phyloP scores from a whole-genome alignment of 495 filamentous ascomycete species.

The Lasiosphaeriaceae sp. region DNA sequence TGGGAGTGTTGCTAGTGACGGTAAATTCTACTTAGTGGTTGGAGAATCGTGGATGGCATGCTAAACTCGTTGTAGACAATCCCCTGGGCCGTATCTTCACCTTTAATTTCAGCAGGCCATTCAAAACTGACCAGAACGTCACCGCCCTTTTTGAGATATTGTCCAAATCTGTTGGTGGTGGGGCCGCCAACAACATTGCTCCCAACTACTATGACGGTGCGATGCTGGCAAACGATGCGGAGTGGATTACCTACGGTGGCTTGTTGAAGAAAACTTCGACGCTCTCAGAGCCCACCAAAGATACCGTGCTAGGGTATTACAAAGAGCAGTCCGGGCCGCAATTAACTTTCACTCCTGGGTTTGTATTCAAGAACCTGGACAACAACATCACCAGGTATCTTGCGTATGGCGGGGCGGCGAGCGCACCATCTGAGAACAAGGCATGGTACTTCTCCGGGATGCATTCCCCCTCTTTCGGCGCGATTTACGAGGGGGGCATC shows the following conservation, averaged over 20 bases:
- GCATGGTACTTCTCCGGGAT: constrained; percentile 70
- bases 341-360: constrained; percentile 40
- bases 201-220: constrained; percentile 59
- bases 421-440: constrained; percentile 66
- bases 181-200: constrained; percentile 50
- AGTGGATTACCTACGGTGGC: constrained; percentile 55
- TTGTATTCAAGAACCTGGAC: constrained; percentile 35
- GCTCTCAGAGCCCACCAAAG: constrained; percentile 26
- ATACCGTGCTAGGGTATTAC: constrained; percentile 47
- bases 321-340: constrained; percentile 46
- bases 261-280: constrained; percentile 18
- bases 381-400: constrained; percentile 56
- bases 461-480: constrained; percentile 42
- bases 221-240: constrained; percentile 62
- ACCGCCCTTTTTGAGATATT: constrained; percentile 45
- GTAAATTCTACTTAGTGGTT: constrained; percentile 25
- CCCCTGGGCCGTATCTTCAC: constrained; percentile 46
- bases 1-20: constrained; percentile 15
- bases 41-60: background rate
- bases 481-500: constrained; percentile 33
- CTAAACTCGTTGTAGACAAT: constrained; percentile 30
- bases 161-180: constrained; percentile 39
- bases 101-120: constrained; percentile 57
- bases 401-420: constrained; percentile 59
- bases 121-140: constrained; percentile 51